Percentiles rank a stretch among this genome's conserved stretches.
These are phyloP conservation scores for Aphanomyces invadans DNA, from an alignment of 352 stramenopile genomes.

Conservation along the genomic window DNA sequence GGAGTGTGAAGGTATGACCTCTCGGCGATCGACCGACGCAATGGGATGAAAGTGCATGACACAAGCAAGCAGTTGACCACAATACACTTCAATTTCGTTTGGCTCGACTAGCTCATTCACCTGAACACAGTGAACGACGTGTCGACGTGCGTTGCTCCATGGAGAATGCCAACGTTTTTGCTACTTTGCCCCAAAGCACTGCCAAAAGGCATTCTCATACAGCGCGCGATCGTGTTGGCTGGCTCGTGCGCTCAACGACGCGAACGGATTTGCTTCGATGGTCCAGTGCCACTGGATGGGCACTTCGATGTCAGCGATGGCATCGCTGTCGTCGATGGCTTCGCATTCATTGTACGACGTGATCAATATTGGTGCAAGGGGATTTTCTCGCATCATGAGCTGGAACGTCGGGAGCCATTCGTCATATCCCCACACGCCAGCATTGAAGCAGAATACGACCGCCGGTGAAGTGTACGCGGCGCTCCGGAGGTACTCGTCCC, in stretches of 20 bases:
- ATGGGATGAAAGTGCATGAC: too few relatives aligned
- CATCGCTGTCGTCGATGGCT: conserved; percentile 69
- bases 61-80: too few relatives aligned
- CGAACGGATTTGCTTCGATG: conserved; percentile 57
- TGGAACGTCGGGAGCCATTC: conserved; percentile 69
- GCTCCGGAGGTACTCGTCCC: conserved; percentile 62
- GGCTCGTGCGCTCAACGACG: conserved; percentile 36
- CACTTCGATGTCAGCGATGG: conserved; percentile 41
- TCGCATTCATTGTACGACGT: conserved; percentile 83
- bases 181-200: conserved; percentile 45
- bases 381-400: conserved; percentile 47
- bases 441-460: conserved; percentile 75
- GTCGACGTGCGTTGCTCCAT: too few relatives aligned
- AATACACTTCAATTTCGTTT: too few relatives aligned
- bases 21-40: too few relatives aligned
- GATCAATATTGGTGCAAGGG: conserved; percentile 49
- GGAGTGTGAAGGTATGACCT: too few relatives aligned
- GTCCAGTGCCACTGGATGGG: conserved; percentile 54
- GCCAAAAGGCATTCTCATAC: conserved; percentile 77
- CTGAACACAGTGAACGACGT: too few relatives aligned
- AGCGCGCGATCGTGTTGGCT: conserved; percentile 53
- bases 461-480: conserved; percentile 41
- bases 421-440: conserved; percentile 83
- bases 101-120: too few relatives aligned
- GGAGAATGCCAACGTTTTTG: too few relatives aligned